Conservation (phyloP, 352 stramenopile species). For the Globisporangium solare region DNA sequence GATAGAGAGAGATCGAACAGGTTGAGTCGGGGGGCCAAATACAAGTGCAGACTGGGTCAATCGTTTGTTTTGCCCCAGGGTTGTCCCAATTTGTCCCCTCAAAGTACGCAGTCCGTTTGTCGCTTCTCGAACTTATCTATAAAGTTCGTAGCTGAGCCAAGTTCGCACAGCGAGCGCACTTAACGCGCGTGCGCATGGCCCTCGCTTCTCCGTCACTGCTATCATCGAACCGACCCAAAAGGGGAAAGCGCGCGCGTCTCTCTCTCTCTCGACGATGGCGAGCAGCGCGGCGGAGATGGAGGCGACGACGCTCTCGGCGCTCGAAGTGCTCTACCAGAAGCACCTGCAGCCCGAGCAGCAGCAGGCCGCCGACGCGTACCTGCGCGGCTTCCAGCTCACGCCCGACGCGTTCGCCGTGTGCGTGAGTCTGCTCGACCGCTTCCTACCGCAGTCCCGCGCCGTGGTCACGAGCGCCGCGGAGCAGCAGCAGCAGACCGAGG, state of each 20-base stretch:
- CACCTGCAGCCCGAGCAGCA: conserved; percentile 51
- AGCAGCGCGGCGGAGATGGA: conserved; percentile 13
- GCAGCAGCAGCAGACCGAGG: conserved; percentile 15
- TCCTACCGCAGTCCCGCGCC: conserved; percentile 23
- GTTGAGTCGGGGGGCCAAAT: too few relatives aligned
- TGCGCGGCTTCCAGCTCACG: conserved; percentile 77
- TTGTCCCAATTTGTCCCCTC: too few relatives aligned
- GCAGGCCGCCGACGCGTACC: conserved; percentile 62
- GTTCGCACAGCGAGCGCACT: not conserved
- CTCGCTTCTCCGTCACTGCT: not conserved
- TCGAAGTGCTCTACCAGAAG: conserved; percentile 58
- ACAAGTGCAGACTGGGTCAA: not conserved
- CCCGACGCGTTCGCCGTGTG: conserved; percentile 75
- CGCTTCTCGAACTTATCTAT: not conserved
- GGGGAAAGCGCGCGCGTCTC: not conserved
- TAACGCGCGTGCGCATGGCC: too few relatives aligned
- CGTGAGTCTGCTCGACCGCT: conserved; percentile 51
- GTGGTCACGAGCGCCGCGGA: conserved; percentile 2
- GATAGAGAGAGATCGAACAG: too few relatives aligned
- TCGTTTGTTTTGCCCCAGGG: too few relatives aligned
- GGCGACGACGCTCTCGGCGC: conserved; percentile 34
- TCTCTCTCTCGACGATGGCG: not conserved
- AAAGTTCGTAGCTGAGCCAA: not conserved
- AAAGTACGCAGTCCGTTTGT: not conserved
- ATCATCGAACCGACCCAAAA: not conserved